phyloP scores from a whole-genome alignment of 768 basidiomycete genomes.

The Trametopsis cervina region DNA sequence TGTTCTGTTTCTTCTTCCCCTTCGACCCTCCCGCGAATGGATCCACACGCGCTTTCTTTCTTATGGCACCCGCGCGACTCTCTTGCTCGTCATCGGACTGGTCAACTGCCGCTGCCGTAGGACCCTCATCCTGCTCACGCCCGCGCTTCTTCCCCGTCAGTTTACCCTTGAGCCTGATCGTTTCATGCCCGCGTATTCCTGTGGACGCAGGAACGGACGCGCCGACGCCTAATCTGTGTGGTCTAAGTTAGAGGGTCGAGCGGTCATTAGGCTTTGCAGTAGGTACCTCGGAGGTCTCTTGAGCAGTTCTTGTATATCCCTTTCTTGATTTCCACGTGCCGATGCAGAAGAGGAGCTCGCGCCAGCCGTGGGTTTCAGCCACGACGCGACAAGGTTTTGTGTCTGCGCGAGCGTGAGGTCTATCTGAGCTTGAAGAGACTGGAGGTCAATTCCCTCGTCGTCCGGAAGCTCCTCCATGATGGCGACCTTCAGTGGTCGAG shows the following conservation, averaged over 20 bases:
- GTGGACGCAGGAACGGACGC: conserved; percentile 47
- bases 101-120: conserved; percentile 10
- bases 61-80: conserved; percentile 48
- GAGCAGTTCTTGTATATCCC: conserved; percentile 60
- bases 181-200: conserved; percentile 41
- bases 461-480: conserved; percentile 30
- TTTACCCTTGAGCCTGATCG: conserved; percentile 55
- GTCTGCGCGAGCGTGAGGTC: conserved; percentile 75
- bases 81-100: conserved; percentile 46
- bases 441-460: conserved; percentile 57
- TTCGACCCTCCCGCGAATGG: conserved; percentile 38
- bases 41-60: conserved; percentile 53
- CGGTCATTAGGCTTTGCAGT: conserved; percentile 9
- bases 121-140: conserved; percentile 32
- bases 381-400: conserved; percentile 66
- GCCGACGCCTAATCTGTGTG: conserved; percentile 65
- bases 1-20: conserved; percentile 25
- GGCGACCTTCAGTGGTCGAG: too few relatives aligned
- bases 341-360: conserved; percentile 17
- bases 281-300: conserved; percentile 64
- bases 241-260: neutral
- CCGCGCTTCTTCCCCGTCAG: conserved; percentile 46
- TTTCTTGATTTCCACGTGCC: conserved; percentile 21
- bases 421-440: conserved; percentile 74
- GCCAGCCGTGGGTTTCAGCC: conserved; percentile 50